Percentiles rank a stretch among this genome's conserved stretches.
Evolutionary conservation across 345 rosid species (phyloP).

Genomic region (Stellera chamaejasme): DNA sequence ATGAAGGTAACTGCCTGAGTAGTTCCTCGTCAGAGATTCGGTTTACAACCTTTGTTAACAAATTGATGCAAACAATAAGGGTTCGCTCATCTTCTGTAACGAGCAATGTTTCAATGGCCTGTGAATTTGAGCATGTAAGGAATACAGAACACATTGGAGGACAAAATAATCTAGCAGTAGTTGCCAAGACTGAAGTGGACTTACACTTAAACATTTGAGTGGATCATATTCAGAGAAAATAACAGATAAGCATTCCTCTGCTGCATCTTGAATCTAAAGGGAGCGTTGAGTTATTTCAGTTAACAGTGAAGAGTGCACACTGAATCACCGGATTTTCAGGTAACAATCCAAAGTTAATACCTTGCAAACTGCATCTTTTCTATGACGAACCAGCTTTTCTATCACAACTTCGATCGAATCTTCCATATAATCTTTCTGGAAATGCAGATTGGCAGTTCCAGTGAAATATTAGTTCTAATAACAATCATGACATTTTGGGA

Average conservation of each 20-base stretch:
- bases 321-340: neutral
- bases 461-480: neutral
- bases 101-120: slow-evolving; percentile 42
- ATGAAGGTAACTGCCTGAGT: slow-evolving; percentile 47
- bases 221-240: slow-evolving; percentile 43
- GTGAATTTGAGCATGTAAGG: slow-evolving; percentile 11
- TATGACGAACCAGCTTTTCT: slow-evolving; percentile 42
- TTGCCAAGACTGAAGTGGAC: neutral
- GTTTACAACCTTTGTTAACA: slow-evolving; percentile 49
- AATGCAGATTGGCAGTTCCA: slow-evolving; percentile 2
- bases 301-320: neutral
- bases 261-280: slow-evolving; percentile 42
- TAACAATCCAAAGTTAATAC: slow-evolving; percentile 14
- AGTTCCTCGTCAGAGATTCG: slow-evolving; percentile 51
- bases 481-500: neutral
- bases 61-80: slow-evolving; percentile 43
- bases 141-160: neutral
- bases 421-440: slow-evolving; percentile 45
- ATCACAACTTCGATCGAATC: slow-evolving; percentile 43
- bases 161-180: neutral
- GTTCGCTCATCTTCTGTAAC: slow-evolving; percentile 49
- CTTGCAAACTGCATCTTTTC: slow-evolving; percentile 29
- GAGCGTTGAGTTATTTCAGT: neutral
- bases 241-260: slow-evolving; percentile 40
- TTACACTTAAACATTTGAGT: slow-evolving; percentile 48